These are phyloP conservation scores for Mycena alexandri DNA, from an alignment of 768 basidiomycete species.

Conservation along the genomic window DNA sequence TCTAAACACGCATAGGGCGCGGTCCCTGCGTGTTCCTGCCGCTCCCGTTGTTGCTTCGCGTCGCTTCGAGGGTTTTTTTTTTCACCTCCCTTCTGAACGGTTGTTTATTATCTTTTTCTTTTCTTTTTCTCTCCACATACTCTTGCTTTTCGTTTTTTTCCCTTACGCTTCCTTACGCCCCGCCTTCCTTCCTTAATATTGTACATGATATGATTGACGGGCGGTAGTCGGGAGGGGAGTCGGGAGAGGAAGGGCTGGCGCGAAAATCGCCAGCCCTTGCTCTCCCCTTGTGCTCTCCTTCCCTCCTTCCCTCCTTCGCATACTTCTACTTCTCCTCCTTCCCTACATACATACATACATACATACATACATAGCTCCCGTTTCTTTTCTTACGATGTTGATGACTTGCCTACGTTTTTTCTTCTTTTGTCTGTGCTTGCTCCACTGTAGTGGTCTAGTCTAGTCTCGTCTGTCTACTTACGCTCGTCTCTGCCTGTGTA, in stretches of 20 bases:
- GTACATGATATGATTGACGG: too few relatives aligned
- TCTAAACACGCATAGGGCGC: not conserved
- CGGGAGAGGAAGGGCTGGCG: too few relatives aligned
- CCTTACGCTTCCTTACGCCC: too few relatives aligned
- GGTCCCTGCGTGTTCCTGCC: slow-evolving; percentile 7
- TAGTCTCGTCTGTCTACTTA: not conserved
- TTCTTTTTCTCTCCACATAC: not conserved
- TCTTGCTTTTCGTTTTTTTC: too few relatives aligned
- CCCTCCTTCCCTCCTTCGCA: not conserved
- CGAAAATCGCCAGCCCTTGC: not conserved
- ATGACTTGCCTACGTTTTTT: not conserved
- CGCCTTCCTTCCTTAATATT: too few relatives aligned
- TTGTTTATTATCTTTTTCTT: not conserved
- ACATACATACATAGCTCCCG: too few relatives aligned
- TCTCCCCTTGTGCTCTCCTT: not conserved
- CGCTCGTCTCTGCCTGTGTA: not conserved
- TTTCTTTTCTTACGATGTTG: too few relatives aligned
- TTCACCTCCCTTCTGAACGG: not conserved
- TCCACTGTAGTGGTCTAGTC: not conserved
- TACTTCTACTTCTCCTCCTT: not conserved
- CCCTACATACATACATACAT: not conserved
- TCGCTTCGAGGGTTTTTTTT: not conserved
- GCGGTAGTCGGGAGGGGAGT: too few relatives aligned
- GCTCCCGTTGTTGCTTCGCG: not conserved
- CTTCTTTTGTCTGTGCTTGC: not conserved